phyloP scores from a whole-genome alignment of 331 rosid species.

The Quercus tomentella region DNA sequence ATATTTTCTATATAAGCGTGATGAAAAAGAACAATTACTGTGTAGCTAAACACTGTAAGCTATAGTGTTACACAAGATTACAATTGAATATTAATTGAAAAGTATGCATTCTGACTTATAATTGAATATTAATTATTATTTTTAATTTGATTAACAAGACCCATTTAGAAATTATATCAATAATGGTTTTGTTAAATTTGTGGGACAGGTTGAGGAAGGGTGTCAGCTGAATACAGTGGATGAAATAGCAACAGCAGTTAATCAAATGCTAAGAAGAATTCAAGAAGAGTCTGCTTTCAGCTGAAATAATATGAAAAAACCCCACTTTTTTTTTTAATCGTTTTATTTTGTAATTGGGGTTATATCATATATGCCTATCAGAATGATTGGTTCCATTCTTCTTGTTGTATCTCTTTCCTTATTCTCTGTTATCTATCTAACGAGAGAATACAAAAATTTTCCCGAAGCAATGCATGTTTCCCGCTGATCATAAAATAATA shows the following conservation, averaged over 20 bases:
- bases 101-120: too few relatives aligned
- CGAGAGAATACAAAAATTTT: neutral
- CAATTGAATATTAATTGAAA: too few relatives aligned
- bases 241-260: conserved; percentile 84
- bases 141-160: neutral
- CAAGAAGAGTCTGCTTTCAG: conserved; percentile 41
- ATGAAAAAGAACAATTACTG: too few relatives aligned
- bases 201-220: conserved; percentile 78
- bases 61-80: too few relatives aligned
- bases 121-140: too few relatives aligned
- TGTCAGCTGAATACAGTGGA: conserved; percentile 71
- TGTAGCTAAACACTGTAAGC: too few relatives aligned
- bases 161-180: neutral
- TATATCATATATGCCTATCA: neutral
- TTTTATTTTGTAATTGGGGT: neutral
- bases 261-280: conserved; percentile 55
- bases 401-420: neutral
- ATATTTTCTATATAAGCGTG: too few relatives aligned
- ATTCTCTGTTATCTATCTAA: neutral
- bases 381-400: neutral
- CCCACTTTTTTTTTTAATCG: neutral
- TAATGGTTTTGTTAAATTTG: neutral
- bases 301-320: conserved; percentile 18
- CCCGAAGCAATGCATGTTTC: neutral
- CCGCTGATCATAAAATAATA: neutral